Evolutionary conservation across 352 stramenopile genomes (phyloP), one percentile per base, ranked within the genome.

Genomic region (Globisporangium cylindrosporum): DNA sequence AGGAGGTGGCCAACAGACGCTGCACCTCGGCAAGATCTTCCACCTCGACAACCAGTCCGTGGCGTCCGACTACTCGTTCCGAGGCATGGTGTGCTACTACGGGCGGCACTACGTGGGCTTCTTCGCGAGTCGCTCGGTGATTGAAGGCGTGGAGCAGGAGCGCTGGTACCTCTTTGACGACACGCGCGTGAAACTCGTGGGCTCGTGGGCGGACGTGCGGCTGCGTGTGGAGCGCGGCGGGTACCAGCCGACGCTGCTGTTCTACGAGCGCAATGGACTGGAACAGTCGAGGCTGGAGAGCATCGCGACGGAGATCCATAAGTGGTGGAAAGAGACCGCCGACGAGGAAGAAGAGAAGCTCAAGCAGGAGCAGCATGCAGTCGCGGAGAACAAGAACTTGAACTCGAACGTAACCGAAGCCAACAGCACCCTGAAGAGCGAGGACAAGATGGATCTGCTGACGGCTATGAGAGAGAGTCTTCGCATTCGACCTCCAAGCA

Each of bases 41-140:
- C 78, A 78, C 24, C 71, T 94, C 34, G 84, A 90, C 58, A 73
- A 72, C 20, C 70, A 63, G 22, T 66, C 75, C 29, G 66, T 62
- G 34, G 73, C 70, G 36, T 83, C 78, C 3, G 64, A 82, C 55
- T 95, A 93, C 64, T 65, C 73, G 43, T 95, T 95, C 69, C 75
- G 87, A 22, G 87, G 87, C 62, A 86, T 95, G 64, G 87, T 95
- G 57, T 95, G 87, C 56, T 95, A 95, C 74, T 95, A 95, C 56
- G 88, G 88, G 36, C 76, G 82, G 5, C 88, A 95, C 68, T 95
- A 95, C 67, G 88, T 95, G 7, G 86, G 88, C 18, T 95, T 95
- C 68, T 95, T 95, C 65, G 78, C 84, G 34, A 93, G 85, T 74
- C 83, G 77, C 18, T 86, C 81, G 54, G 57, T 85, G 10, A 77